These are phyloP conservation scores for Lantana camara DNA, from an alignment of 257 asterid species.

Conservation along the genomic window DNA sequence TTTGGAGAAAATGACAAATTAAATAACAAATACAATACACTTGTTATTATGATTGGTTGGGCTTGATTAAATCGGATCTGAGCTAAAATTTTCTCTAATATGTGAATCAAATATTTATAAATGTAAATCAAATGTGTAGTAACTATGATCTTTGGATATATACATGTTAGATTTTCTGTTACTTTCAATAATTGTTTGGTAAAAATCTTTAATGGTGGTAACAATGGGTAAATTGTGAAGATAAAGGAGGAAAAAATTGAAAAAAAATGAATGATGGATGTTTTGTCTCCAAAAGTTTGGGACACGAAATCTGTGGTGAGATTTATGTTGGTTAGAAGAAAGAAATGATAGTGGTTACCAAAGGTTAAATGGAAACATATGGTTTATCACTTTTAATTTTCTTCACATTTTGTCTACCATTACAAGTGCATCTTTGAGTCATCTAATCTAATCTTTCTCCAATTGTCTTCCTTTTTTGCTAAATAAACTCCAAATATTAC, in stretches of 20 bases:
- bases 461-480: conserved; percentile 9
- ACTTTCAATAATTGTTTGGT: too few relatives aligned
- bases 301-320: conserved; percentile 69
- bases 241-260: conserved; percentile 20
- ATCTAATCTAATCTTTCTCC: conserved; percentile 14
- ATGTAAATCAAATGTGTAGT: too few relatives aligned
- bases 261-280: conserved; percentile 41
- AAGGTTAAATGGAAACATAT: conserved; percentile 20
- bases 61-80: too few relatives aligned
- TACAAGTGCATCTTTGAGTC: conserved; percentile 20
- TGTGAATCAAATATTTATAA: too few relatives aligned
- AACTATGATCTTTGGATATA: too few relatives aligned
- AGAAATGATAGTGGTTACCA: conserved; percentile 31
- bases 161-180: too few relatives aligned
- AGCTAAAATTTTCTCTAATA: too few relatives aligned
- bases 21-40: too few relatives aligned
- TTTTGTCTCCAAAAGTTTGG: conserved; percentile 69
- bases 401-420: conserved; percentile 29
- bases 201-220: conserved; percentile 26
- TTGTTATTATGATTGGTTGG: too few relatives aligned
- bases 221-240: conserved; percentile 25
- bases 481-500: too few relatives aligned
- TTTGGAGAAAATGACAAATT: too few relatives aligned
- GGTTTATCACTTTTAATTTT: neutral
- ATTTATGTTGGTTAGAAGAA: conserved; percentile 55